Conservation (phyloP, 768 basidiomycete genomes). For the Paxillus rubicundulus region DNA sequence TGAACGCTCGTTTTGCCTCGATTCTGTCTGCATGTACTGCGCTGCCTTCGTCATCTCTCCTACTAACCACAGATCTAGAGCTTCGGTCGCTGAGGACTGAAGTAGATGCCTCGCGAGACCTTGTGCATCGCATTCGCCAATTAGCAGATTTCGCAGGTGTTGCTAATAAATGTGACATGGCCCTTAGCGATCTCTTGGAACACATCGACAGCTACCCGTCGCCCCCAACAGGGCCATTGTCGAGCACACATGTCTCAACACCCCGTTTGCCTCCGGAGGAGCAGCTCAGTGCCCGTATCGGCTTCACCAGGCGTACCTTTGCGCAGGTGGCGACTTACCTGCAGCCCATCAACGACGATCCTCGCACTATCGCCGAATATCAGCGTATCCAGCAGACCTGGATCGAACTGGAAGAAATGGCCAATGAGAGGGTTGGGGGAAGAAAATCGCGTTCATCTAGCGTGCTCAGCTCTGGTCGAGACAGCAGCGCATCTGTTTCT, state of each 20-base stretch:
- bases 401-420: constrained; percentile 81
- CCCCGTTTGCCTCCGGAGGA: constrained; percentile 55
- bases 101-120: constrained; percentile 45
- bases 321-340: constrained; percentile 44
- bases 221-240: constrained; percentile 47
- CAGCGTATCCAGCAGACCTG: constrained; percentile 75
- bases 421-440: constrained; percentile 58
- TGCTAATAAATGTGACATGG: constrained; percentile 62
- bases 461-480: constrained; percentile 60
- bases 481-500: constrained; percentile 56
- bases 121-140: constrained; percentile 50
- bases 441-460: constrained; percentile 66
- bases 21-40: constrained; percentile 45
- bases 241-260: constrained; percentile 47
- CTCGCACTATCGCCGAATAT: constrained; percentile 57
- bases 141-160: constrained; percentile 54
- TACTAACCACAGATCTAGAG: constrained; percentile 50
- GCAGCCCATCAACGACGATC: constrained; percentile 50
- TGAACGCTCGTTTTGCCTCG: constrained; percentile 45
- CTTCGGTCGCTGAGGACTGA: constrained; percentile 61
- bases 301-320: constrained; percentile 58
- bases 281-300: constrained; percentile 59
- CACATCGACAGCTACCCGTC: constrained; percentile 84
- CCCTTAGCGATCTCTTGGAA: constrained; percentile 80
- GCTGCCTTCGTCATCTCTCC: constrained; percentile 45